A percentile compares a stretch with the other conserved stretches of the same genome.
phyloP scores from a whole-genome alignment of 257 asterid species.

The Orobanche coerulescens region DNA sequence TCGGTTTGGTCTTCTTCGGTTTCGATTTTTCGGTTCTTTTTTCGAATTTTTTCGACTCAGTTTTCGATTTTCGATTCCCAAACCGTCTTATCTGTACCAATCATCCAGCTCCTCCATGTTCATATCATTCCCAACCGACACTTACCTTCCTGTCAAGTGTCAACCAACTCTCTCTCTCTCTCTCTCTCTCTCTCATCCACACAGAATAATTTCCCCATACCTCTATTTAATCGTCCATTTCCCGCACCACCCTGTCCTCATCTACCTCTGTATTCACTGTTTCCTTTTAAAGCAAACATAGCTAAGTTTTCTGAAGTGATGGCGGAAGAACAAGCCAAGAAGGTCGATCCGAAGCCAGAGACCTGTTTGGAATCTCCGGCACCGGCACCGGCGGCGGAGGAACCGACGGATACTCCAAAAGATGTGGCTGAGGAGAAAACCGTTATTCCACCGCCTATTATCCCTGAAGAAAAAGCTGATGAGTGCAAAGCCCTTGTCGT shows the following conservation, averaged over 20 bases:
- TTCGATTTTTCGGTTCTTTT: too few relatives aligned
- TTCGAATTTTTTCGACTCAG: too few relatives aligned
- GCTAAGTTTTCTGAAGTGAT: conserved; percentile 31
- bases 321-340: conserved; percentile 54
- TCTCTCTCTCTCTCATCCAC: conserved; percentile 16
- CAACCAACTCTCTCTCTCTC: conserved; percentile 32
- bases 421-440: conserved; percentile 70
- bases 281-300: background rate
- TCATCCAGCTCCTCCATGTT: conserved; percentile 18
- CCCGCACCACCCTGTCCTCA: background rate
- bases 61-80: too few relatives aligned
- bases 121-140: conserved; percentile 29
- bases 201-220: conserved; percentile 11
- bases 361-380: conserved; percentile 24
- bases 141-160: conserved; percentile 31
- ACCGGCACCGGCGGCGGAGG: conserved; percentile 16
- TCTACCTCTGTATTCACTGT: background rate
- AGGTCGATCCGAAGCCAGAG: conserved; percentile 32
- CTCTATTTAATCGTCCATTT: conserved; percentile 15
- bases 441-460: conserved; percentile 35
- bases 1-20: too few relatives aligned
- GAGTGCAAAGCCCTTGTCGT: conserved; percentile 67
- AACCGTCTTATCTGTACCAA: conserved; percentile 8
- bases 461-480: conserved; percentile 46
- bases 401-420: conserved; percentile 34